Conservation (phyloP, 805 yeast genomes). For the Ogataea corticis region DNA sequence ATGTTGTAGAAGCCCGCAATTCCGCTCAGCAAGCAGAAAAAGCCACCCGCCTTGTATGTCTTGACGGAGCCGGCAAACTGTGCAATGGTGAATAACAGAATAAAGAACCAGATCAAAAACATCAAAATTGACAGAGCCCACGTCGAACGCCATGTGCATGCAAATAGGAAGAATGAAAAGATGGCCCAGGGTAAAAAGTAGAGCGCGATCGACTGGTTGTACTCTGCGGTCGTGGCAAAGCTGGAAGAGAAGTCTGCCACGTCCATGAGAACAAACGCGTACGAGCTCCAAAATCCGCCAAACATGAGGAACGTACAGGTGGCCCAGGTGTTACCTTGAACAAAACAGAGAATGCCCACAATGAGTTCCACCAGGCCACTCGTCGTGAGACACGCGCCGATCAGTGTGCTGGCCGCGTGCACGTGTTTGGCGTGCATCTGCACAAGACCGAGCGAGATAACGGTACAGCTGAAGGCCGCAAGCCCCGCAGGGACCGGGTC, state of each 20-base stretch:
- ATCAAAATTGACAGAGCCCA: conserved; percentile 40
- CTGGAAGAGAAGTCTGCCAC: conserved; percentile 43
- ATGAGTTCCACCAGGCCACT: conserved; percentile 52
- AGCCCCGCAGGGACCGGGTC: conserved; percentile 59
- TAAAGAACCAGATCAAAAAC: conserved; percentile 46
- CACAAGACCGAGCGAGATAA: conserved; percentile 48
- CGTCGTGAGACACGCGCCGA: conserved; percentile 48
- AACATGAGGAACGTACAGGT: conserved; percentile 51
- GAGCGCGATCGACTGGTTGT: conserved; percentile 46
- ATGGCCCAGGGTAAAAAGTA: conserved; percentile 54
- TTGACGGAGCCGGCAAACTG: conserved; percentile 39
- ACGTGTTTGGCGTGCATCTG: conserved; percentile 50
- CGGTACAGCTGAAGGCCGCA: conserved; percentile 47
- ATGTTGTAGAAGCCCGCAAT: conserved; percentile 48
- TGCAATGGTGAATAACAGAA: conserved; percentile 45
- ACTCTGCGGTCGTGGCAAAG: conserved; percentile 39
- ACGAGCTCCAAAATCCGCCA: conserved; percentile 58
- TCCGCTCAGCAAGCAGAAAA: conserved; percentile 44
- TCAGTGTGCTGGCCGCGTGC: conserved; percentile 40
- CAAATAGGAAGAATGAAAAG: conserved; percentile 46
- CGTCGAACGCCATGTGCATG: conserved; percentile 51
- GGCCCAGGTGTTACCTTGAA: conserved; percentile 56
- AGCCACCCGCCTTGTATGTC: conserved; percentile 48
- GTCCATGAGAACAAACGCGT: conserved; percentile 45
- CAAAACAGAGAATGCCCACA: conserved; percentile 52